Percentiles rank a stretch among this genome's conserved stretches.
phyloP scores from a whole-genome alignment of 2,329 filamentous ascomycete genomes.

The Ceratocystis cacaofunesta region DNA sequence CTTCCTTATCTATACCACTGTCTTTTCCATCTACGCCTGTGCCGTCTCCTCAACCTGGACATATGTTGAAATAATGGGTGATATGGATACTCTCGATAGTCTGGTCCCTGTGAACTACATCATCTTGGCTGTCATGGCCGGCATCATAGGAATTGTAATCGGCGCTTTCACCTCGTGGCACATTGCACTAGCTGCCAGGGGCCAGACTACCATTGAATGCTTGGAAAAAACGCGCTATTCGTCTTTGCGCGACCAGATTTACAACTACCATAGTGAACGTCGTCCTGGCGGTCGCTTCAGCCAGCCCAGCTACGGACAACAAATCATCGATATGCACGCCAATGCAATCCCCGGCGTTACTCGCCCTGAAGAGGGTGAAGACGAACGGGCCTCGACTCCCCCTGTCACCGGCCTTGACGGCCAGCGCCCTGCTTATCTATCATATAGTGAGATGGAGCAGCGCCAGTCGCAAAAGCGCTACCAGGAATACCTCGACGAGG shows the following conservation, averaged over 20 bases:
- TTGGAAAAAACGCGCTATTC: constrained; percentile 92
- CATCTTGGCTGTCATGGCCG: constrained; percentile 68
- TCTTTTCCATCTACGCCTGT: constrained; percentile 76
- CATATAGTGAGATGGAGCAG: constrained; percentile 42
- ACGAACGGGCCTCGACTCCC: constrained; percentile 24
- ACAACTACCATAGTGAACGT: constrained; percentile 44
- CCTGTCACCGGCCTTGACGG: constrained; percentile 22
- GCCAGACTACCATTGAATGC: constrained; percentile 90
- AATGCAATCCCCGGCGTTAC: constrained; percentile 70
- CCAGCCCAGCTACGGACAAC: constrained; percentile 50
- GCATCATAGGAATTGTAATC: constrained; percentile 82
- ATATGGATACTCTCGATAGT: constrained; percentile 56
- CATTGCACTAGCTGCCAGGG: constrained; percentile 60
- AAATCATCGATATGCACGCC: constrained; percentile 66
- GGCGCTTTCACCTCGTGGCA: constrained; percentile 88
- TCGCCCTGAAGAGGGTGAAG: constrained; percentile 67
- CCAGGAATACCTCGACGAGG: constrained; percentile 70
- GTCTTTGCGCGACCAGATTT: constrained; percentile 56
- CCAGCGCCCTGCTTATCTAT: constrained; percentile 30
- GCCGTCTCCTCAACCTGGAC: constrained; percentile 67
- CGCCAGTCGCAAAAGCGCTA: constrained; percentile 40
- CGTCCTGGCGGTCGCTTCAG: constrained; percentile 33
- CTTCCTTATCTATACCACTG: constrained; percentile 74
- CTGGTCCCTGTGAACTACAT: constrained; percentile 84
- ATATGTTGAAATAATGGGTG: constrained; percentile 63